These are phyloP conservation scores for Climacium dendroides DNA, from an alignment of 225 moss, liverwort and hornwort species.

Conservation along the genomic window DNA sequence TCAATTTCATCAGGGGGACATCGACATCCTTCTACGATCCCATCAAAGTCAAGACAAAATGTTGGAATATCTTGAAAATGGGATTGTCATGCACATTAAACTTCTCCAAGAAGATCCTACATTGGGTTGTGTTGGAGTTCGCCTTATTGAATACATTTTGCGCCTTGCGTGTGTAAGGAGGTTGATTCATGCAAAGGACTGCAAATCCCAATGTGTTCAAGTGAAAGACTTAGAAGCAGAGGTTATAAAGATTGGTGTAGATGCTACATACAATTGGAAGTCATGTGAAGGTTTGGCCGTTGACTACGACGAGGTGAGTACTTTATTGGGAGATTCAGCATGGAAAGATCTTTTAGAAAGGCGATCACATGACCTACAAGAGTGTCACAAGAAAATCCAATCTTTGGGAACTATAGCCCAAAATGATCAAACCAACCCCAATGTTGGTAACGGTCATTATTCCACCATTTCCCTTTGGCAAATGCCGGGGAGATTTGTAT, in stretches of 20 bases:
- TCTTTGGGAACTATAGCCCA: background rate
- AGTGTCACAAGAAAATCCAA: background rate
- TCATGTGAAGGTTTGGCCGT: background rate
- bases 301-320: background rate
- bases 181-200: background rate
- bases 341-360: background rate
- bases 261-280: background rate
- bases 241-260: background rate
- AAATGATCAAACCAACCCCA: background rate
- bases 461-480: background rate
- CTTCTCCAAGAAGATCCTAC: background rate
- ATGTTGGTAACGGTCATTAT: rapidly evolving
- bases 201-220: background rate
- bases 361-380: background rate
- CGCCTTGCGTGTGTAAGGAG: background rate
- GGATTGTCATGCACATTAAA: background rate
- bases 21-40: background rate
- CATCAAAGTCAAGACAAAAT: background rate
- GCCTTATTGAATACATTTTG: background rate
- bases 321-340: background rate
- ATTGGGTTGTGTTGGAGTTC: background rate
- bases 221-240: background rate
- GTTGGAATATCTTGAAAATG: background rate
- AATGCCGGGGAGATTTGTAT: background rate
- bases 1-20: background rate